Conservation (phyloP, 345 rosid species). For the Corymbia maculata region DNA sequence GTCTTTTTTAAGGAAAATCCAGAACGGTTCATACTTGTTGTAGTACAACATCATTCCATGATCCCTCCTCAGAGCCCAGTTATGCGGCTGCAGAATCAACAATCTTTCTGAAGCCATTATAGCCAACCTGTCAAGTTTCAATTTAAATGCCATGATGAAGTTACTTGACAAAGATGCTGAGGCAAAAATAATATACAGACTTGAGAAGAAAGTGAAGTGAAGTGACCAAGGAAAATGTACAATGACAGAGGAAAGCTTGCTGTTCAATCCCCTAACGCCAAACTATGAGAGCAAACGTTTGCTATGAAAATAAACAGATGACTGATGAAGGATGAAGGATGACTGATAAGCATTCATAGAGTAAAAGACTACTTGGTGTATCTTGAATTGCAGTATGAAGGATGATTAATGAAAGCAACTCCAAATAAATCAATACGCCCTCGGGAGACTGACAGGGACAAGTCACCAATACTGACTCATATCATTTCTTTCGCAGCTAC, state of each 20-base stretch:
- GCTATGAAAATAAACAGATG: background rate
- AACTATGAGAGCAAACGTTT: background rate
- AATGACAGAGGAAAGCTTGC: background rate
- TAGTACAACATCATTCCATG: slow-evolving; percentile 90
- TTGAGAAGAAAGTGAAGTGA: background rate
- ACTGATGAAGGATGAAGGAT: too few species aligned
- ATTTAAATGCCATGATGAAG: background rate
- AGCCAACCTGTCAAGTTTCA: slow-evolving; percentile 44
- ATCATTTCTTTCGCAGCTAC: background rate
- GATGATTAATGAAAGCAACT: background rate
- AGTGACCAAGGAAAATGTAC: background rate
- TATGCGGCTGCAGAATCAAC: slow-evolving; percentile 79
- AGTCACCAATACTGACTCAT: background rate
- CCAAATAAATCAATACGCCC: background rate
- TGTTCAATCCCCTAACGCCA: background rate
- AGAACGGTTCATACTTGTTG: slow-evolving; percentile 27
- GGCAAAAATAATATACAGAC: background rate
- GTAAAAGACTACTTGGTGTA: background rate
- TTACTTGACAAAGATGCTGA: background rate
- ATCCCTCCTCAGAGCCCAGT: slow-evolving; percentile 81
- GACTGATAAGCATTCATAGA: background rate
- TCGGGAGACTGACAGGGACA: background rate
- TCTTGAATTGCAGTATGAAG: background rate
- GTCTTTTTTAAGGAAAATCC: background rate
- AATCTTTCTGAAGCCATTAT: slow-evolving; percentile 83